Evolutionary conservation across 2,329 filamentous ascomycete genomes (phyloP).

Genomic region (Juglanconis juglandina): DNA sequence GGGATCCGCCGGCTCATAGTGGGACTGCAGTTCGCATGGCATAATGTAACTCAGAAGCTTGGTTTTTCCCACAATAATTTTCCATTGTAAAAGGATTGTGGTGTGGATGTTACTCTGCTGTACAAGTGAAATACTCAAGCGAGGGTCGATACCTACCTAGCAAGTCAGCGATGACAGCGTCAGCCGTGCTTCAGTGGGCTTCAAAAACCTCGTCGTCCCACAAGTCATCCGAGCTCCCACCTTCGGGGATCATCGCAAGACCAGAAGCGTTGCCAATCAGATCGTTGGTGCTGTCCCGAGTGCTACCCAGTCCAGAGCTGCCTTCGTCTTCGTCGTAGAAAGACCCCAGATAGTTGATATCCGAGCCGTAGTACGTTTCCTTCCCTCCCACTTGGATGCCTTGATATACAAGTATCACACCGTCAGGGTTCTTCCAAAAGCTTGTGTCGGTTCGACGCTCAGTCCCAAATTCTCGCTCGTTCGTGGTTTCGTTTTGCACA

Average conservation of each 20-base stretch:
- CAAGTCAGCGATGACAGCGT: background rate
- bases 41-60: too few relatives aligned
- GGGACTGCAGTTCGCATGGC: too few relatives aligned
- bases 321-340: slow-evolving; percentile 7
- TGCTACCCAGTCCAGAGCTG: slow-evolving; percentile 2
- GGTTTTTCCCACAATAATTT: too few relatives aligned
- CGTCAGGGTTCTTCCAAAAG: slow-evolving; percentile 7
- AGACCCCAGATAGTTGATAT: slow-evolving; percentile 11
- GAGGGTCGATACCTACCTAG: too few relatives aligned
- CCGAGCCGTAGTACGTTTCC: slow-evolving; percentile 4
- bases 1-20: too few relatives aligned
- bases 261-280: background rate
- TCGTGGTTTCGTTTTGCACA: background rate
- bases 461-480: background rate
- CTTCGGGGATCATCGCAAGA: slow-evolving; percentile 4
- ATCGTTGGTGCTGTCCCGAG: slow-evolving; percentile 1
- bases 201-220: slow-evolving; percentile 1
- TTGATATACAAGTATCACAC: slow-evolving; percentile 9
- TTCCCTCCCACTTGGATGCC: slow-evolving; percentile 5
- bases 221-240: slow-evolving; percentile 2
- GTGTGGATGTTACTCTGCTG: too few relatives aligned
- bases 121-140: too few relatives aligned
- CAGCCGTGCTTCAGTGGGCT: background rate
- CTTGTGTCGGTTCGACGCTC: background rate
- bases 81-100: too few relatives aligned